These are phyloP conservation scores for Avena sativa DNA, from an alignment of 176 grass and related monocot species.

Conservation along the genomic window DNA sequence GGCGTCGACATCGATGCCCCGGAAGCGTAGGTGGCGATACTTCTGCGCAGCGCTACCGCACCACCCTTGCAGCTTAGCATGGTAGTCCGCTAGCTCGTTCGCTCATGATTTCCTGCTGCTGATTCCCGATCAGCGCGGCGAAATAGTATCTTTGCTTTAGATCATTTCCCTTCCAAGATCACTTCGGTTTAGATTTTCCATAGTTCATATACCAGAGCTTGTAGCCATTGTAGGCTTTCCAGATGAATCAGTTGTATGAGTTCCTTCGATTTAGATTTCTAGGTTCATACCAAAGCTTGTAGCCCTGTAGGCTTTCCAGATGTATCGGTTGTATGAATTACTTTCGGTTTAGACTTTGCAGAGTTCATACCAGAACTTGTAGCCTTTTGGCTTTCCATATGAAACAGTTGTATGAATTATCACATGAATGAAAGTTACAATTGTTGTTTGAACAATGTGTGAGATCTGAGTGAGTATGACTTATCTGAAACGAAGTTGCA, in stretches of 20 bases:
- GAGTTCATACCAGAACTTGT: neutral
- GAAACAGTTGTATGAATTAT: constrained; percentile 16
- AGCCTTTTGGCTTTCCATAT: constrained; percentile 20
- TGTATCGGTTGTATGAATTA: neutral
- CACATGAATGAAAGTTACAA: constrained; percentile 20
- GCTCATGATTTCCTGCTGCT: neutral
- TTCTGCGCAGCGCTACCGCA: neutral
- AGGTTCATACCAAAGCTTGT: constrained; percentile 14
- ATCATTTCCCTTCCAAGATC: neutral
- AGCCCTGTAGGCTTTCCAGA: constrained; percentile 8
- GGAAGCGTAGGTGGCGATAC: neutral
- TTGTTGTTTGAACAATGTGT: neutral
- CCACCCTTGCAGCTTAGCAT: neutral
- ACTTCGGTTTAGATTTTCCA: neutral
- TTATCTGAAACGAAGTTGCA: neutral
- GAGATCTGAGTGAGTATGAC: neutral
- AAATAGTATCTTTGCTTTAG: neutral
- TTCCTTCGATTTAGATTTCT: neutral
- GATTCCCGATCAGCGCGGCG: neutral
- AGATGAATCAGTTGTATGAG: constrained; percentile 20
- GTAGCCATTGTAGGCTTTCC: constrained; percentile 29
- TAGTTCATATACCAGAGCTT: neutral
- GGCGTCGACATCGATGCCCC: neutral
- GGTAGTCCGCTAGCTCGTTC: neutral
- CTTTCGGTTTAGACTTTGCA: constrained; percentile 3